Base-by-base conservation (phyloP, 768 basidiomycete species). In the Rhodocollybia butyracea region DNA sequence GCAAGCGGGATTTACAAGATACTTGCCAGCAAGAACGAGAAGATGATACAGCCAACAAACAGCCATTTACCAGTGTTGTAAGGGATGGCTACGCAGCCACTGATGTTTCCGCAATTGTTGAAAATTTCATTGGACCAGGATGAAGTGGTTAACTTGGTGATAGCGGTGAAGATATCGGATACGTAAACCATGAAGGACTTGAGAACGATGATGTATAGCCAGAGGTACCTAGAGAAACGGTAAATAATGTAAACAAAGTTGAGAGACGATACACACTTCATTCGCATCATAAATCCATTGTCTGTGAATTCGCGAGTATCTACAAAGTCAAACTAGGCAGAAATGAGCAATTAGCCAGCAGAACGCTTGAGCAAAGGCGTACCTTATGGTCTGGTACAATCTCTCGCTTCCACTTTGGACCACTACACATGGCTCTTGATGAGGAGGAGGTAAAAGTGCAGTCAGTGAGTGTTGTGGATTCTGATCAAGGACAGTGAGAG, bases 311-410 rank as follows among this genome's bases (percentile, higher is more conserved):
- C 96, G 54, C 85, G 82, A 21, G 89, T 88, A 71, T 98, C 94
- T 66, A 99, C 81, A 66, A 98, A 98, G 78, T 98, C 96, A 65
- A 98, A 98, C 97, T 98, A 54, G 13, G 19, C 3, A 46, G 41
- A 34, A 47, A 19, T 19, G 17, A 63, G 70, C 57, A 70, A 68
- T 64, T 51, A 55, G 31, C 45, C 3, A 48, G 50, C 51, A 45
- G 36, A 3, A 34, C 30, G n/a, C 32, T 40, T 19, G 51, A 27
- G 17, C 38, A 41, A 29, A 51, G 41, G 40, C 12, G 54, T 59
- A 94, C 96, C 82, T 98, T 99, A 75, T 98, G 97, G 75, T 98
- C 97, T 53, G 91, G 92, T 42, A 98, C 94, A 63, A 90, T 83
- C 79, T 98, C 97, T 67, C 94, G 82, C 78, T 98, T 98, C 97